Evolutionary conservation across 31 red algal genomes (phyloP).

Genomic region (Asparagopsis taxiformis): DNA sequence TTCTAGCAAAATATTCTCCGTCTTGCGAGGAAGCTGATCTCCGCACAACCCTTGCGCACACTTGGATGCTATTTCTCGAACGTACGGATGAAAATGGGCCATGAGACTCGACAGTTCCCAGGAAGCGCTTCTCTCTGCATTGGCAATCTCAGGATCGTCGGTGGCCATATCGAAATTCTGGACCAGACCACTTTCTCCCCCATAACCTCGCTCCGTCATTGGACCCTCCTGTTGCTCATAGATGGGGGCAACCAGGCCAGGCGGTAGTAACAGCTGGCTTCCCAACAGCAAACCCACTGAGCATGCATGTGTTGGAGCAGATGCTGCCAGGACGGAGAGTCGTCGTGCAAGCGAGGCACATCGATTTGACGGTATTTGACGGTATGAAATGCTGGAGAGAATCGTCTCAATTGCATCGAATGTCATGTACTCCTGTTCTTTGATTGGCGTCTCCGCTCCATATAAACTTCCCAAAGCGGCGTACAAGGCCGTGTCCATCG

Average conservation of each 20-base stretch:
- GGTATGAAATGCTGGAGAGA: conserved; percentile 28
- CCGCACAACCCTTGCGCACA: conserved; percentile 43
- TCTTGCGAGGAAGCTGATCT: conserved; percentile 19
- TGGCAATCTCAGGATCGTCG: conserved; percentile 51
- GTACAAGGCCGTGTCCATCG: conserved; percentile 59
- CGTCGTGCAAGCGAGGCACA: conserved; percentile 41
- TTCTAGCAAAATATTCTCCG: conserved; percentile 23
- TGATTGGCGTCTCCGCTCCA: conserved; percentile 25
- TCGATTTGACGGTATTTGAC: conserved; percentile 45
- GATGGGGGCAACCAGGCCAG: conserved; percentile 45
- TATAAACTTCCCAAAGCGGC: conserved; percentile 38
- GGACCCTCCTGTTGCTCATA: conserved; percentile 17
- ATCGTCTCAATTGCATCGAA: conserved; percentile 62
- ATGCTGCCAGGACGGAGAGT: conserved; percentile 26
- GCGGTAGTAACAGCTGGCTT: conserved; percentile 27
- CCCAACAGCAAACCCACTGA: conserved; percentile 41
- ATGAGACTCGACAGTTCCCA: conserved; percentile 48
- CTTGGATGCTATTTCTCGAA: conserved; percentile 27
- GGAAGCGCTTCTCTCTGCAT: conserved; percentile 43
- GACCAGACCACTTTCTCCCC: conserved; percentile 17
- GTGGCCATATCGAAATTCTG: conserved; percentile 39
- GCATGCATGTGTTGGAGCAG: conserved; percentile 54
- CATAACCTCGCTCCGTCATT: conserved; percentile 12
- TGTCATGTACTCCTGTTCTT: conserved; percentile 50
- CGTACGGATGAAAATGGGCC: conserved; percentile 49